Percentiles rank a stretch among this genome's conserved stretches.
Evolutionary conservation across 768 basidiomycete genomes (phyloP).

Genomic region (Dendrothele bispora): DNA sequence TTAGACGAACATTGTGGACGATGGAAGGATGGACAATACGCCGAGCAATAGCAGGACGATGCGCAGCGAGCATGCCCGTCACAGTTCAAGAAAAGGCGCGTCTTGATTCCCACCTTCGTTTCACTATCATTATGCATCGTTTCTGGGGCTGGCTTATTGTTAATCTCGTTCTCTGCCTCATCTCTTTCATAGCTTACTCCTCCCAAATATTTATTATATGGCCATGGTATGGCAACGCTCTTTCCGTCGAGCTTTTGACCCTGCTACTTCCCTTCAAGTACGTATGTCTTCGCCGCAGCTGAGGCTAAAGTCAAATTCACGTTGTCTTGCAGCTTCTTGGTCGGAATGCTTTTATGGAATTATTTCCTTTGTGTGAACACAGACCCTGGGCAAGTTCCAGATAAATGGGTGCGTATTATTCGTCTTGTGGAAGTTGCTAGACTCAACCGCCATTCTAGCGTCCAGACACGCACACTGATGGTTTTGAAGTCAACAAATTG

Average conservation of each 20-base stretch:
- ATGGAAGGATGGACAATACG: background rate
- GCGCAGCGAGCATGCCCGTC: background rate
- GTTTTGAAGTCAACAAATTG: constrained; percentile 87
- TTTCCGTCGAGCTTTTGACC: constrained; percentile 71
- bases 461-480: constrained; percentile 72
- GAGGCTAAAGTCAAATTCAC: constrained; percentile 2
- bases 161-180: constrained; percentile 66
- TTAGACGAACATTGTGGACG: constrained; percentile 3
- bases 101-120: background rate
- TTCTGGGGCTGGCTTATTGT: constrained; percentile 65
- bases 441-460: constrained; percentile 41
- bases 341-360: constrained; percentile 82
- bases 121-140: constrained; percentile 31
- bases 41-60: background rate
- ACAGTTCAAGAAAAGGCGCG: background rate
- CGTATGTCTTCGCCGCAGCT: constrained; percentile 27
- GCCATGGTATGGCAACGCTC: constrained; percentile 86
- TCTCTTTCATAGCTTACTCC: constrained; percentile 84
- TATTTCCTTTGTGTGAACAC: constrained; percentile 83
- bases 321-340: constrained; percentile 56
- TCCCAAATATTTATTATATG: constrained; percentile 65
- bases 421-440: background rate
- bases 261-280: constrained; percentile 95
- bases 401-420: constrained; percentile 60
- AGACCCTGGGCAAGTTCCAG: constrained; percentile 84